phyloP scores from a whole-genome alignment of 2,329 filamentous ascomycete species.

The Spiromastix sp. region DNA sequence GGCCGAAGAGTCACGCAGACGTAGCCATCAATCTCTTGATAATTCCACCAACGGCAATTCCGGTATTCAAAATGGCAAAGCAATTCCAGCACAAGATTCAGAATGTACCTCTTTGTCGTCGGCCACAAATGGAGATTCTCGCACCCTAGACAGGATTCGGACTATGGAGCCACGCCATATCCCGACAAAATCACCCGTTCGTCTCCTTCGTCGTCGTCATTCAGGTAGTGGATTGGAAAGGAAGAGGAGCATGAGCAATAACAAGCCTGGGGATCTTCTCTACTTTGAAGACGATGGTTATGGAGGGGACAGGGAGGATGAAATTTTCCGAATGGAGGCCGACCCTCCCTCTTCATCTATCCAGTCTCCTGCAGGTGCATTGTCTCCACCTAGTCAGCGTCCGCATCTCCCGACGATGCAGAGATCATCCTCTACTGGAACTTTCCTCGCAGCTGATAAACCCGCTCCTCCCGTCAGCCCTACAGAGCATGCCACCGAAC shows the following conservation, averaged over 20 bases:
- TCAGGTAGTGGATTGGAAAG: slow-evolving; percentile 77
- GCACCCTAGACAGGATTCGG: slow-evolving; percentile 24
- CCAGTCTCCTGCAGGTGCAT: slow-evolving; percentile 1
- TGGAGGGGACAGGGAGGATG: slow-evolving; percentile 63
- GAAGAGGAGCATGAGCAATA: slow-evolving; percentile 58
- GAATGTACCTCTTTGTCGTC: slow-evolving; percentile 31
- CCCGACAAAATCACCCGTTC: slow-evolving; percentile 14
- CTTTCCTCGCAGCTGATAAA: slow-evolving; percentile 6
- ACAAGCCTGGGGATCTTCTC: slow-evolving; percentile 66
- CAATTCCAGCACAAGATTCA: slow-evolving; percentile 20
- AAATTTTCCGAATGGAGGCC: slow-evolving; percentile 59
- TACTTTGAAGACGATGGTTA: slow-evolving; percentile 88
- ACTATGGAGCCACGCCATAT: slow-evolving; percentile 25
- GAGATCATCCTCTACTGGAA: background rate
- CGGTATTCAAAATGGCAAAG: slow-evolving; percentile 16
- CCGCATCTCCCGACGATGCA: background rate
- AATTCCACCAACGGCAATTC: slow-evolving; percentile 17
- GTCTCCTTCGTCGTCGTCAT: slow-evolving; percentile 54
- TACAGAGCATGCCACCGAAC: slow-evolving; percentile 12
- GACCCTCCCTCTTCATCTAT: slow-evolving; percentile 18
- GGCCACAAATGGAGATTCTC: slow-evolving; percentile 23
- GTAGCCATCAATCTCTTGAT: slow-evolving; percentile 26
- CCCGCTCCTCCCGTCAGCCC: slow-evolving; percentile 10
- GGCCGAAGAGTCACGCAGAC: slow-evolving; percentile 22
- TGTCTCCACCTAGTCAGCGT: slow-evolving; percentile 1